These are phyloP conservation scores for Echinochloa phyllopogon DNA, from an alignment of 176 grass and related monocot genomes.

Conservation along the genomic window DNA sequence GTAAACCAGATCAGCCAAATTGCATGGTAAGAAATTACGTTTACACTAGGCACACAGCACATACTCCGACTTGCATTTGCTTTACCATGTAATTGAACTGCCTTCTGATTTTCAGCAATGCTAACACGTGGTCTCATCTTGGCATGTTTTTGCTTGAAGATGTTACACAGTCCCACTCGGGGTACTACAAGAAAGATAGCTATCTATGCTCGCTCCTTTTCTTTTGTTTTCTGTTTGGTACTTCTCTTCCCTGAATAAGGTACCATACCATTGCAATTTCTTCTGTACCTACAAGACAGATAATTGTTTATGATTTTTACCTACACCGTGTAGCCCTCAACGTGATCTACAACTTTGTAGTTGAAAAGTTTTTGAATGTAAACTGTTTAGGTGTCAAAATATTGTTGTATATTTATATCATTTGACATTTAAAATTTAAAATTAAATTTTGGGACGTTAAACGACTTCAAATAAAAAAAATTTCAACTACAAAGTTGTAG, in stretches of 20 bases:
- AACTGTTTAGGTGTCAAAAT: too few species aligned
- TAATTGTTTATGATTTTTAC: background rate
- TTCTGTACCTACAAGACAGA: background rate
- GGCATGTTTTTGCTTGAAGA: too few species aligned
- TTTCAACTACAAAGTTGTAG: too few species aligned
- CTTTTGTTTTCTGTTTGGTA: background rate
- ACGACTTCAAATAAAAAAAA: too few species aligned
- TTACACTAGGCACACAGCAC: background rate
- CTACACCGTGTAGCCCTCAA: background rate
- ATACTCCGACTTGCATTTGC: background rate
- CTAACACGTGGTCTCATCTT: background rate
- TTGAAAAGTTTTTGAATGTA: too few species aligned
- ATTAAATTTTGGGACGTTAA: too few species aligned
- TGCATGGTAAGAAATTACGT: background rate
- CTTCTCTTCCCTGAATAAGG: background rate
- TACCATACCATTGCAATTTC: too few species aligned
- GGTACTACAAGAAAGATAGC: too few species aligned
- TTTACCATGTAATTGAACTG: background rate
- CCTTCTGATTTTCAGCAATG: constrained; percentile 6
- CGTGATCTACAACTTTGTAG: too few species aligned
- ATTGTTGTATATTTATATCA: too few species aligned
- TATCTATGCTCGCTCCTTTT: background rate
- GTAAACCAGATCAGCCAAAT: background rate
- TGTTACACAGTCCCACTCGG: too few species aligned
- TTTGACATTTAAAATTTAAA: too few species aligned